Percentiles rank a stretch among this genome's conserved stretches.
Evolutionary conservation across 331 rosid species (phyloP).

Genomic region (Quercus lobata): DNA sequence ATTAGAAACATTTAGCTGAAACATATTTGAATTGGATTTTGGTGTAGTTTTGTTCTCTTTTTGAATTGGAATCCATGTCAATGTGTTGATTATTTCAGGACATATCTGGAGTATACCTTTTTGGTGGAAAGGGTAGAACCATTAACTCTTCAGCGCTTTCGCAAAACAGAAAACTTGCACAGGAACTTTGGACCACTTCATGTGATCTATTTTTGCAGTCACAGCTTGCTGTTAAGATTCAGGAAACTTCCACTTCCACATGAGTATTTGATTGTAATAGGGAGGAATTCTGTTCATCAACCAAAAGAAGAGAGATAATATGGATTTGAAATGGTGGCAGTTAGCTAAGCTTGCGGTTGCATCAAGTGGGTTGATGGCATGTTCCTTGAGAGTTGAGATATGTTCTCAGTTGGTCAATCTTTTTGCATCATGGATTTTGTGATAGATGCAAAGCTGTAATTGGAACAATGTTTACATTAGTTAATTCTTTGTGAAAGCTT

Average conservation of each 20-base stretch:
- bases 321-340: not conserved
- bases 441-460: not conserved
- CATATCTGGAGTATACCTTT: constrained; percentile 69
- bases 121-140: constrained; percentile 74
- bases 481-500: not conserved
- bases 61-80: not conserved
- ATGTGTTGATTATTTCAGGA: constrained; percentile 42
- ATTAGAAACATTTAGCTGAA: not conserved
- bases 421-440: not conserved
- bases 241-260: constrained; percentile 7
- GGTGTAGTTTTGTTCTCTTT: not conserved
- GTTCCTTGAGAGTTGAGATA: not conserved
- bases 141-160: constrained; percentile 60
- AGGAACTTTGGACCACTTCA: constrained; percentile 72
- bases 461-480: not conserved
- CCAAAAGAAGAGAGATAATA: not conserved
- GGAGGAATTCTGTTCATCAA: not conserved
- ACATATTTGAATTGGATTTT: not conserved
- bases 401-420: not conserved
- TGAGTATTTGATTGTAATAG: constrained; percentile 12
- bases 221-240: constrained; percentile 27
- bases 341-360: not conserved
- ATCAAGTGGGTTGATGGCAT: not conserved
- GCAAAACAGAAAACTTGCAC: constrained; percentile 45
- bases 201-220: constrained; percentile 46